A percentile compares a stretch with the other conserved stretches of the same genome.
These are phyloP conservation scores for Talaromyces atroroseus DNA, from an alignment of 2,329 filamentous ascomycete species.

Conservation along the genomic window DNA sequence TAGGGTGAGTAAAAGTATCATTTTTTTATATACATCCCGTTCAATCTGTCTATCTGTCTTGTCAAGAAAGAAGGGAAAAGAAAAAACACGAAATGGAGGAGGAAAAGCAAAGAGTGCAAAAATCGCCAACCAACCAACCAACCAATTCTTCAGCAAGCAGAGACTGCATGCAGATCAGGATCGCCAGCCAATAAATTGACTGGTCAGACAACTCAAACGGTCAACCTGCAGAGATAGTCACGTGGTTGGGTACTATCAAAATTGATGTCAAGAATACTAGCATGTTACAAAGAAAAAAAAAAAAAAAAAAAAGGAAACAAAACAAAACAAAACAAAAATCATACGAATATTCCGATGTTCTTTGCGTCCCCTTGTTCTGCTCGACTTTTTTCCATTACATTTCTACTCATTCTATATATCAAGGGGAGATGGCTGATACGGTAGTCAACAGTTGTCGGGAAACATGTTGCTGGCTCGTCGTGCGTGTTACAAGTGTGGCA, in stretches of 20 bases:
- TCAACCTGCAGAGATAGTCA: neutral
- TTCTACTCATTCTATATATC: neutral
- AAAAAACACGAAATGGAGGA: neutral
- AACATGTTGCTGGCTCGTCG: constrained; percentile 77
- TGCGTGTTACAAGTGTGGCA: constrained; percentile 74
- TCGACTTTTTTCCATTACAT: neutral
- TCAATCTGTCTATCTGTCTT: neutral
- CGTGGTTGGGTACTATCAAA: neutral
- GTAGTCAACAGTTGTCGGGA: constrained; percentile 9
- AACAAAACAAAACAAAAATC: neutral
- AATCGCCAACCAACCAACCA: too few relatives aligned
- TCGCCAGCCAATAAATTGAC: neutral
- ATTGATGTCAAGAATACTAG: neutral
- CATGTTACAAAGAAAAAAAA: neutral
- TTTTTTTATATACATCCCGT: neutral
- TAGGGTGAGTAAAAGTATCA: neutral
- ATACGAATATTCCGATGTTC: neutral
- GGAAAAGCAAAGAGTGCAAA: neutral
- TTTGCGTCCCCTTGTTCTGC: too few relatives aligned
- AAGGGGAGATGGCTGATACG: constrained; percentile 1
- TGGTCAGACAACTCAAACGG: neutral
- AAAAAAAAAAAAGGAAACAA: too few relatives aligned
- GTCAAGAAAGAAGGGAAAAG: neutral
- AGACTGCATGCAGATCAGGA: neutral
- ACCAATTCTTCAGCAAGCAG: too few relatives aligned